Evolutionary conservation across 805 yeast genomes (phyloP).

Genomic region (Yarrowia sp.): DNA sequence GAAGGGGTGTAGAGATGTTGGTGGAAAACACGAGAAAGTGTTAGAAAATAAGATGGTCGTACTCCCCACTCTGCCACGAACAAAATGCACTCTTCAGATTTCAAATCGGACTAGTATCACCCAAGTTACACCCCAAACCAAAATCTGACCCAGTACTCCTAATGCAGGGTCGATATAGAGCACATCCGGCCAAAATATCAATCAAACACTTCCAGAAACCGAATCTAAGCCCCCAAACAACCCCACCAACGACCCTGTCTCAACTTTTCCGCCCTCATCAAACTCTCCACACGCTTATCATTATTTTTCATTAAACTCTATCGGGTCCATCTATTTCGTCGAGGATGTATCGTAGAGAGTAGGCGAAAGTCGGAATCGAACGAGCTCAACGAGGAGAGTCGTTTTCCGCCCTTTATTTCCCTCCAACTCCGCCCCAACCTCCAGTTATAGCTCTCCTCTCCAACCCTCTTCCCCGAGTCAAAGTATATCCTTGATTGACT

Average conservation of each 20-base stretch:
- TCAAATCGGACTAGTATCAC: background rate
- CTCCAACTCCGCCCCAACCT: background rate
- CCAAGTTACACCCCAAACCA: no score
- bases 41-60: no score
- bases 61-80: background rate
- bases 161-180: no score
- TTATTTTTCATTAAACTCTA: background rate
- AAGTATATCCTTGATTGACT: background rate
- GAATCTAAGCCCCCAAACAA: background rate
- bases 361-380: background rate
- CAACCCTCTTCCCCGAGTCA: background rate
- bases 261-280: background rate
- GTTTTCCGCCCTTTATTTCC: background rate
- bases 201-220: no score
- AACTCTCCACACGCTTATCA: constrained; percentile 1
- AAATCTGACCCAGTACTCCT: background rate
- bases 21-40: background rate
- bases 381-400: background rate
- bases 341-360: no score
- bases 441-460: background rate
- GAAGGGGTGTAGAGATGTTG: background rate
- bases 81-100: background rate
- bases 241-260: background rate
- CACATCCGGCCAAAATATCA: no score
- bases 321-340: no score